These are phyloP conservation scores for Plantago rigida DNA, from an alignment of 305 asterid species.

Conservation along the genomic window DNA sequence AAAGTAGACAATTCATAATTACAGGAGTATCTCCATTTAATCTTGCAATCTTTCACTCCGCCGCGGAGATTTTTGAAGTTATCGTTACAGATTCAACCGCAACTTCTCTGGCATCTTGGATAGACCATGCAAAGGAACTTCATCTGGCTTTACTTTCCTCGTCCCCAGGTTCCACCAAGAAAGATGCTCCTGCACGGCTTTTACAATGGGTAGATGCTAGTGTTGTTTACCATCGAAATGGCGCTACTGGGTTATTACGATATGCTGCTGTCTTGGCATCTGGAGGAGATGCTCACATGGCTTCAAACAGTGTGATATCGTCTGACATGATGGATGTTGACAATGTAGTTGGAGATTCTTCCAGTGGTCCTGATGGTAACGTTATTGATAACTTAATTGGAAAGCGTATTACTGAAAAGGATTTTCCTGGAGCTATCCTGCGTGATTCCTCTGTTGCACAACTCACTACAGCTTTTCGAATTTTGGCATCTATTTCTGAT, in stretches of 20 bases:
- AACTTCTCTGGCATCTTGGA: constrained; percentile 81
- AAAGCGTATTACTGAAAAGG: constrained; percentile 86
- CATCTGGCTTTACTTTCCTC: constrained; percentile 67
- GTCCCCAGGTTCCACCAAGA: constrained; percentile 71
- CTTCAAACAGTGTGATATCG: constrained; percentile 72
- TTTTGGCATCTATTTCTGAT: constrained; percentile 82
- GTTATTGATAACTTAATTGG: constrained; percentile 77
- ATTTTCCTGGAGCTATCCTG: constrained; percentile 75
- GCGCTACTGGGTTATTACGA: constrained; percentile 61
- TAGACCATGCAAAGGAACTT: constrained; percentile 73
- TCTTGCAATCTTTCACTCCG: constrained; percentile 75
- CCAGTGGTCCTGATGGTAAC: constrained; percentile 66
- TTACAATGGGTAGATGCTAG: constrained; percentile 97
- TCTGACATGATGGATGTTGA: constrained; percentile 93
- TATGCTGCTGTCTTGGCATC: constrained; percentile 79
- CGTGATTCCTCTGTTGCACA: constrained; percentile 84
- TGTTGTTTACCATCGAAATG: constrained; percentile 86
- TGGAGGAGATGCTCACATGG: constrained; percentile 91
- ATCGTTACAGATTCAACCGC: constrained; percentile 78
- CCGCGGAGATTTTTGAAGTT: constrained; percentile 83
- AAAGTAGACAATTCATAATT: constrained; percentile 17
- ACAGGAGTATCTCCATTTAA: constrained; percentile 69
- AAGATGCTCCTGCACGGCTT: constrained; percentile 91
- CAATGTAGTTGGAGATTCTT: constrained; percentile 73
- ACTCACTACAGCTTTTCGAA: constrained; percentile 83